Percentiles rank a stretch among this genome's conserved stretches.
phyloP scores from a whole-genome alignment of 495 filamentous ascomycete genomes.

The Penicillium paradoxum region DNA sequence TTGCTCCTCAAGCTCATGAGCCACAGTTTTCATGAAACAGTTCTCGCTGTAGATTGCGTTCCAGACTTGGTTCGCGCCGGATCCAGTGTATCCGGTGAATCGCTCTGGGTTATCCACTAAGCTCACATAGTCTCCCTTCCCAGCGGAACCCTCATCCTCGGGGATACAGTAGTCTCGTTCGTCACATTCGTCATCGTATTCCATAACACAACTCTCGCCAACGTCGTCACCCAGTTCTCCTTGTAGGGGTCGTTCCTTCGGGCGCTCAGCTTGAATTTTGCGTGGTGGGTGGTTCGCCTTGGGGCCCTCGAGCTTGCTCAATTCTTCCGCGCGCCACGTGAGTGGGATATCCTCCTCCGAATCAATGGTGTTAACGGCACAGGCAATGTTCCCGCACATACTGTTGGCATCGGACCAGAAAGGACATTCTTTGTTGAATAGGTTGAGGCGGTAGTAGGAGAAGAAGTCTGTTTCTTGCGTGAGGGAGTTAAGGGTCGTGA shows the following conservation, averaged over 20 bases:
- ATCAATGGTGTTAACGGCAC: constrained; percentile 93
- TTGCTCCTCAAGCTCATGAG: constrained; percentile 37
- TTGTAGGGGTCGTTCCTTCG: constrained; percentile 67
- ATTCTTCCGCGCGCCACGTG: constrained; percentile 87
- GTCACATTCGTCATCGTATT: constrained; percentile 97
- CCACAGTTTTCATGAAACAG: constrained; percentile 71
- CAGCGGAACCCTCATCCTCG: constrained; percentile 80
- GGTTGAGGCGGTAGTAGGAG: constrained; percentile 90
- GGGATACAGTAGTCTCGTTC: constrained; percentile 96
- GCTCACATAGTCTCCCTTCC: constrained; percentile 94
- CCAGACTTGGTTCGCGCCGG: constrained; percentile 83
- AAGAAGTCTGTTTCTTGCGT: constrained; percentile 93
- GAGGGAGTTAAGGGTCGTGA: constrained; percentile 73
- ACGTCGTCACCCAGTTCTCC: constrained; percentile 81
- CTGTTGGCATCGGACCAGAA: constrained; percentile 93
- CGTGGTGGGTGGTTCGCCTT: constrained; percentile 82
- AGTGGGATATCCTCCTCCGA: constrained; percentile 88
- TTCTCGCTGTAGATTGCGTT: constrained; percentile 96
- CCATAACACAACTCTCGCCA: constrained; percentile 91
- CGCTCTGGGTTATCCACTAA: constrained; percentile 90
- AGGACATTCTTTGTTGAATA: constrained; percentile 92
- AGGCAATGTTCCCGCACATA: constrained; percentile 97
- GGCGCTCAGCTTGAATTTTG: constrained; percentile 59
- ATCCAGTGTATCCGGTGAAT: constrained; percentile 88
- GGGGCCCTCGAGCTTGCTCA: constrained; percentile 89